These are phyloP conservation scores for Wickerhamomyces kurtzmanii DNA, from an alignment of 805 yeast species.

Conservation along the genomic window DNA sequence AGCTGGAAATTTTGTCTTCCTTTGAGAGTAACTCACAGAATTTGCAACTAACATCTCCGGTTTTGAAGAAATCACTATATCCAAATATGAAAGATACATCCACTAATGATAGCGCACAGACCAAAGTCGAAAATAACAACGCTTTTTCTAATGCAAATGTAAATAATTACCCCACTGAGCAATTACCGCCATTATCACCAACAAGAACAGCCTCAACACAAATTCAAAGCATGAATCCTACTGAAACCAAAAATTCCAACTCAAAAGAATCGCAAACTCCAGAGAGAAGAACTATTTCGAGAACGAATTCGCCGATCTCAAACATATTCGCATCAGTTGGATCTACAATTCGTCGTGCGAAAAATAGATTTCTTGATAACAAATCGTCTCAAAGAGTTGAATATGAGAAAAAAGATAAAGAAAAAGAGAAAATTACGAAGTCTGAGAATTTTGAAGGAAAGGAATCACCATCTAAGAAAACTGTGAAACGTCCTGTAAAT, in stretches of 20 bases:
- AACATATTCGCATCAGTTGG: conserved; percentile 15
- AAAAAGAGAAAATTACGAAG: conserved; percentile 1
- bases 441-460: neutral
- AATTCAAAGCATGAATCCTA: too few species aligned
- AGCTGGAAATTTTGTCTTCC: too few species aligned
- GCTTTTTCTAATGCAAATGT: too few species aligned
- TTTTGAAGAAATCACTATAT: too few species aligned
- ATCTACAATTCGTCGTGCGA: conserved; percentile 14
- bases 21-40: too few species aligned
- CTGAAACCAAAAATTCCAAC: conserved; percentile 7
- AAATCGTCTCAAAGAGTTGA: conserved; percentile 5
- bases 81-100: too few species aligned
- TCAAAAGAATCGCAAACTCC: too few species aligned
- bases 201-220: neutral
- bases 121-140: too few species aligned
- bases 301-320: conserved; percentile 14
- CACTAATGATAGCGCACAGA: too few species aligned
- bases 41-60: too few species aligned
- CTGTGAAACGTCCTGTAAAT: neutral
- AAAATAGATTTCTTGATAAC: conserved; percentile 10
- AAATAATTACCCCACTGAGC: too few species aligned
- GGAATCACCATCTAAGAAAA: conserved; percentile 1
- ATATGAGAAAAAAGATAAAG: conserved; percentile 2
- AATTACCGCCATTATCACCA: neutral
- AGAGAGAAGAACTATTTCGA: too few species aligned